Base-by-base conservation (phyloP, 2,329 filamentous ascomycete genomes). In the Thielaviopsis populi region DNA sequence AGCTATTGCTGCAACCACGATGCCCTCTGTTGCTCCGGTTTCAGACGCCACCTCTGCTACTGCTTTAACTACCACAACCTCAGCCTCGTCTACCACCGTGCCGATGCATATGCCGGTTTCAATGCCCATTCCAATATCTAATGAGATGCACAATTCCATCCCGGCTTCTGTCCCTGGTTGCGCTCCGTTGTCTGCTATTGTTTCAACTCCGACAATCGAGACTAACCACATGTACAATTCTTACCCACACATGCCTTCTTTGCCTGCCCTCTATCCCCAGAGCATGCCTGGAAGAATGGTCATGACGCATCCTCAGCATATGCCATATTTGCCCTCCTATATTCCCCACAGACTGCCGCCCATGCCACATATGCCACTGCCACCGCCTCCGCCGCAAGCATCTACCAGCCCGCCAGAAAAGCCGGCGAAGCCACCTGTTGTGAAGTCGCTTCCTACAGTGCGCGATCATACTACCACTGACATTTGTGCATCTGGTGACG, bases 391-490 rank as follows among this genome's bases (percentile, higher is more conserved):
- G 1, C 6, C 11, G 7, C 30, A 30, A 3, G 27, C 27, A n/a
- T 11, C 56, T 24, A 70, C 74, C 70, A 67, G 75, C 73, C 74
- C 83, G 73, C 89, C 90, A 17, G 84, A 88, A 24, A 94, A 92
- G 74, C 82, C 86, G 95, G 75, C 80, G 84, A 10, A 89, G 92
- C 8, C 80, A 97, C 53, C 53, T 19, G 53, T 56, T 37, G 53
- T 56, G 69, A 99, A 99, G 76, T 94, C 94, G 0, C 79, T 99
- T 53, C 94, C 94, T 2, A 97, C 94, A 3, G 94, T 97, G 15
- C 82, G 94, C 74, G 94, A 99, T 71, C 94, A 99, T 73, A 99
- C 94, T 2, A 97, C 92, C 17, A 92, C 97, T 73, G 92, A 97
- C 74, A 83, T 99, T 37, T 90, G 89, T 62, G 80, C 87, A 33